These are phyloP conservation scores for Penicillium crystallinum DNA, from an alignment of 495 filamentous ascomycete genomes.

Conservation along the genomic window DNA sequence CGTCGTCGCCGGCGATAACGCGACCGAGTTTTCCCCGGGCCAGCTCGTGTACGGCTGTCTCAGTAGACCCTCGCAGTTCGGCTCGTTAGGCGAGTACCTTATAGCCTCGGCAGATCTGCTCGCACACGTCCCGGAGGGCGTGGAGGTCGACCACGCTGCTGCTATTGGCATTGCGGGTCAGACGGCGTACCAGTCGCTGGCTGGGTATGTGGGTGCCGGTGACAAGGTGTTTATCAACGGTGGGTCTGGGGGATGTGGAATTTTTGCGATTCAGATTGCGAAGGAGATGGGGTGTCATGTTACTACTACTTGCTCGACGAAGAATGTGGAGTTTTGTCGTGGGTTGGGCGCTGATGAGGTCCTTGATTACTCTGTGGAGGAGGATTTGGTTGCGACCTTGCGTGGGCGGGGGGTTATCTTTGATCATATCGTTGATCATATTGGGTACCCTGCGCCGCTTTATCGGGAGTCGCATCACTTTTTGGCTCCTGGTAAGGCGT, in stretches of 20 bases:
- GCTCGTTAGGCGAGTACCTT: constrained; percentile 51
- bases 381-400: constrained; percentile 44
- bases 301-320: constrained; percentile 51
- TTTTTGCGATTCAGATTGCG: constrained; percentile 59
- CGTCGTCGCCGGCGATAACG: constrained; percentile 30
- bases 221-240: constrained; percentile 63
- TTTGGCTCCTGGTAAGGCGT: constrained; percentile 46
- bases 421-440: constrained; percentile 56
- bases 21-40: constrained; percentile 35
- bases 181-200: constrained; percentile 55
- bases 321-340: constrained; percentile 51
- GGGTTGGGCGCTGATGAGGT: constrained; percentile 60
- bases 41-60: constrained; percentile 52
- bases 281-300: constrained; percentile 58
- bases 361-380: constrained; percentile 54
- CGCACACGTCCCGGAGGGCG: constrained; percentile 42
- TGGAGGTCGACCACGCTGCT: constrained; percentile 46
- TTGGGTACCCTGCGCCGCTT: constrained; percentile 43
- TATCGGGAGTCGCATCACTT: constrained; percentile 53
- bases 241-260: constrained; percentile 56
- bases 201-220: constrained; percentile 43
- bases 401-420: constrained; percentile 47
- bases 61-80: constrained; percentile 35
- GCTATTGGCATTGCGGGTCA: constrained; percentile 47
- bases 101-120: constrained; percentile 13